Evolutionary conservation across 1,284 basidiomycete genomes (phyloP), one percentile per base, ranked within the genome.

Genomic region (Golubevia sp.): DNA sequence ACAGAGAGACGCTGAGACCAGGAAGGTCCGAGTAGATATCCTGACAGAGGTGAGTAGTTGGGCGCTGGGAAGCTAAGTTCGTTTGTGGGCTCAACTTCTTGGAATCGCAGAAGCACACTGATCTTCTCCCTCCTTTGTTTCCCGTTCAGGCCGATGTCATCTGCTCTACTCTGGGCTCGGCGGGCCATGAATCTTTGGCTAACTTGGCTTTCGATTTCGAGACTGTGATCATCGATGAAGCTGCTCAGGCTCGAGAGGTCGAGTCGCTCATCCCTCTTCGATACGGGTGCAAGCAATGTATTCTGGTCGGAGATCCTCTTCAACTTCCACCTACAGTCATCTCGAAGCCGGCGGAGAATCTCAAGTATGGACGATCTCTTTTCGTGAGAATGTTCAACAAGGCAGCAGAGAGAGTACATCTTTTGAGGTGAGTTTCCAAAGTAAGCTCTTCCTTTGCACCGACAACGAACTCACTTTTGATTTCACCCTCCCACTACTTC

Each of bases 301-400:
- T 99, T 68, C 90, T 99, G 89, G 95, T 99, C 55, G 97, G 97
- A 86, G 97, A 99, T 85, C 97, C 96, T 26, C 92, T 97, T 77
- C 97, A 99, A 83, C 86, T 99, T 50, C 95, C 97, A 0, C 97
- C 97, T 0, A 99, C 97, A 0, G 96, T 98, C 2, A 89, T 99
- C 66, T 98, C 94, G 1, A 88, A 88, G 68, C 90, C 92, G 87
- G 96, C 96, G 0, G 89, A 88, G 49, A 88, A 87, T 64, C 90
- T 88, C 69, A 88, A 88, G 24, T 99, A 99, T 79, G 92, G 95
- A 70, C 92, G 95, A 81, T 88, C 94, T 6, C 86, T 99, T 5
- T 99, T 99, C 77, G 94, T 98, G 52, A 90, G 97, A 49, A 87
- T 99, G 69, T 93, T 94, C 77, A 90, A 90, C 75, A 89, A 90